Evolutionary conservation across 2,329 filamentous ascomycete genomes (phyloP), one percentile per base, ranked within the genome.

Genomic region (Xylaria sp.): DNA sequence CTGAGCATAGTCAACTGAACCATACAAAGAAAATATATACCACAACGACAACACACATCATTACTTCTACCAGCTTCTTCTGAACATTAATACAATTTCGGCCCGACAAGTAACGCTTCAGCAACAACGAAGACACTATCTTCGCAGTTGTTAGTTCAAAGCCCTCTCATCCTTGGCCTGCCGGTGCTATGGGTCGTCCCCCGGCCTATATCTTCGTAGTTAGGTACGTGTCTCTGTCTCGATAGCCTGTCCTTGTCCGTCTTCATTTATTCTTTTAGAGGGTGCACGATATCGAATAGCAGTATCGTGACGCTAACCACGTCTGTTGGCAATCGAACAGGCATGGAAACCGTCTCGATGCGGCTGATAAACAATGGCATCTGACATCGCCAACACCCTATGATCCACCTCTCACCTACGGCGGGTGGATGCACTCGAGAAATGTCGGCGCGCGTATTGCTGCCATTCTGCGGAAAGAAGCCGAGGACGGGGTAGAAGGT

Each of bases 321-420:
- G 8, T 50, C 20, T 25, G 20, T 56, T 51, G 15, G 39, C 18
- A 1, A 6, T 52, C 23, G 52, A n/a, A 50, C 68, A 91, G 96
- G 82, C 96, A 99, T 81, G 96, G 96, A 77, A 93, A 94, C 76
- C 92, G 96, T 74, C 91, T 99, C 67, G 96, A 99, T 80, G 94
- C 94, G 65, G 94, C 94, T 71, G 94, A 99, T 85, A 94, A 94
- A 79, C 90, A 93, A 80, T 99, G 96, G 96, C 94, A 98, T 80
- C 87, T 97, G 64, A 92, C 92, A 37, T 97, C 96, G 6, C 92
- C 94, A 1, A 94, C 94, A 6, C 96, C 96, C 1, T 99, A 98
- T 84, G 95, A 99, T 74, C 93, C 96, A 73, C 96, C 96, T 59
- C 86, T 99, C 67, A 97, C 94, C 2, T 98, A 98, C 78, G 93